Percentiles rank a stretch among this genome's conserved stretches.
These are phyloP conservation scores for Tetrastigma voinierianum DNA, from an alignment of 164 flowering plant genomes.

Conservation along the genomic window DNA sequence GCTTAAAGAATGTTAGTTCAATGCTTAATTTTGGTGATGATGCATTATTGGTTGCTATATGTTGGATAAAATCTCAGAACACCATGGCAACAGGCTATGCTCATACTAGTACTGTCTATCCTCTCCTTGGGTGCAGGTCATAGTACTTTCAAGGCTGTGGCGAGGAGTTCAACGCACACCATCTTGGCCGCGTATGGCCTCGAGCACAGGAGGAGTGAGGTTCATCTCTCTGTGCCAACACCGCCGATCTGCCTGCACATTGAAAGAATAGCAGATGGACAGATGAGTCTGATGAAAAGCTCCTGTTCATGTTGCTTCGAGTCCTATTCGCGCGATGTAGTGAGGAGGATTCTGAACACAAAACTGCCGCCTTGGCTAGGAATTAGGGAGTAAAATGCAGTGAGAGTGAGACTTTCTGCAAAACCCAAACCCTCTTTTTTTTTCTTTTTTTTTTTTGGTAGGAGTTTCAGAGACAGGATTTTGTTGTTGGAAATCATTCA, in stretches of 20 bases:
- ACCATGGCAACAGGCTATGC: background rate
- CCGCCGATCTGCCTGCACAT: conserved; percentile 44
- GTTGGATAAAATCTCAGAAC: background rate
- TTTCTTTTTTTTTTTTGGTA: conserved; percentile 8
- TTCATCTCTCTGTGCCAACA: conserved; percentile 31
- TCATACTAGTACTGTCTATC: conserved; percentile 7
- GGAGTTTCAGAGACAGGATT: conserved; percentile 5
- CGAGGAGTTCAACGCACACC: conserved; percentile 51
- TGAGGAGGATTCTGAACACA: conserved; percentile 37
- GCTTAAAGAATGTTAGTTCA: too few species aligned
- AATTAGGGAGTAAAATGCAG: conserved; percentile 16
- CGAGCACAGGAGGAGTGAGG: conserved; percentile 33
- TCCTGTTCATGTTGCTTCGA: conserved; percentile 53
- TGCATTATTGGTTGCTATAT: background rate
- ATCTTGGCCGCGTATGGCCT: conserved; percentile 64
- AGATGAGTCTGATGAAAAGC: conserved; percentile 31
- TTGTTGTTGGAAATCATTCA: conserved; percentile 7
- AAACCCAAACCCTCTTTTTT: too few species aligned
- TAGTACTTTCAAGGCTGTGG: conserved; percentile 43
- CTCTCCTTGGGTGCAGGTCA: conserved; percentile 28
- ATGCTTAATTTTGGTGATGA: background rate
- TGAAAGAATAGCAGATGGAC: conserved; percentile 25
- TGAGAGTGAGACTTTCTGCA: background rate
- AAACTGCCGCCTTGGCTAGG: conserved; percentile 31
- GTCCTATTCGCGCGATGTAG: conserved; percentile 38